These are phyloP conservation scores for Lizonia empirigonia DNA, from an alignment of 2,329 filamentous ascomycete species.

Conservation along the genomic window DNA sequence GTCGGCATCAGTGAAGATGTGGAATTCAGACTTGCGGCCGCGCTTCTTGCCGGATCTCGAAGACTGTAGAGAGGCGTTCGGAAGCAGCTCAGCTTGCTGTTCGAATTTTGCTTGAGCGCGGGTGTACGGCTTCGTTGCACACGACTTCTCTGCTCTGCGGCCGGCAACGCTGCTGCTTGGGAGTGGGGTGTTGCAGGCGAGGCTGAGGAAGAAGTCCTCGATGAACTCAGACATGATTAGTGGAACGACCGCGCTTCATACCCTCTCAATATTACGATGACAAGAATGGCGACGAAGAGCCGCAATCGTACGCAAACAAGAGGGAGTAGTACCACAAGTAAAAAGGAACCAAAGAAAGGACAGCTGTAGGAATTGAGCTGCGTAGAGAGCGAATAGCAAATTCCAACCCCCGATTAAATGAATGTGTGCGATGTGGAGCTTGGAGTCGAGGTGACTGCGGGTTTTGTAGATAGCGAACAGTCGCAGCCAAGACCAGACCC, in stretches of 20 bases:
- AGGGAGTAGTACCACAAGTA: background rate
- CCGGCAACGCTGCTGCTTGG: background rate
- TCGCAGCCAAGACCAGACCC: constrained; percentile 7
- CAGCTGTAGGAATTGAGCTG: background rate
- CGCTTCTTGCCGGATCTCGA: constrained; percentile 14
- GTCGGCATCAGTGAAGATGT: constrained; percentile 21
- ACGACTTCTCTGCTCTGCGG: background rate
- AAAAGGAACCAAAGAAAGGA: background rate
- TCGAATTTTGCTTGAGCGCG: constrained; percentile 4
- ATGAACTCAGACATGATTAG: constrained; percentile 6
- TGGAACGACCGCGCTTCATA: background rate
- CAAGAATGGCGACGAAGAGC: background rate
- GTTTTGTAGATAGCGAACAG: background rate
- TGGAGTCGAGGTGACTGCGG: constrained; percentile 12
- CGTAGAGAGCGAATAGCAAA: background rate
- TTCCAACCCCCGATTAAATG: background rate
- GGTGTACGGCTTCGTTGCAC: background rate
- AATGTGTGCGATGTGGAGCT: background rate
- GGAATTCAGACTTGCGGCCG: constrained; percentile 17
- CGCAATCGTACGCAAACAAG: constrained; percentile 1
- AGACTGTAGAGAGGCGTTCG: too few species aligned
- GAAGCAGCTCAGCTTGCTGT: background rate
- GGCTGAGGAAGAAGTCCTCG: constrained; percentile 11
- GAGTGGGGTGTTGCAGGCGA: constrained; percentile 18
- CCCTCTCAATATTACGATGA: background rate